Evolutionary conservation across 805 yeast genomes (phyloP).

Genomic region (Debaryomyces maramus): DNA sequence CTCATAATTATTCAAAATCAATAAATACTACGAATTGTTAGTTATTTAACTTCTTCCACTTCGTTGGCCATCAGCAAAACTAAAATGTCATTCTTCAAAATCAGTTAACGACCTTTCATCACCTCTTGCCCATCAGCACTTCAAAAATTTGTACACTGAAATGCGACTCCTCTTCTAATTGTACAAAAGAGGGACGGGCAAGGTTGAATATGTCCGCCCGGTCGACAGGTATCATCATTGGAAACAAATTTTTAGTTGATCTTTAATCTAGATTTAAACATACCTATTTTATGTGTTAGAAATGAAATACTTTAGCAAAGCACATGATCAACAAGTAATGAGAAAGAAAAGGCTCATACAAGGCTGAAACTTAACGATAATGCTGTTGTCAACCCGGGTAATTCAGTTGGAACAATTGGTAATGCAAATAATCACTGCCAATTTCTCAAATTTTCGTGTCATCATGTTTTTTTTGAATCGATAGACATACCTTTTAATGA

Average conservation of each 20-base stretch:
- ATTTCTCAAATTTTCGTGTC: not conserved
- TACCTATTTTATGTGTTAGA: slow-evolving; percentile 17
- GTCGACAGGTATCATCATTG: slow-evolving; percentile 47
- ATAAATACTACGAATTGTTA: slow-evolving; percentile 17
- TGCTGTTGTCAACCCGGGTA: slow-evolving; percentile 50
- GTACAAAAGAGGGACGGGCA: slow-evolving; percentile 42
- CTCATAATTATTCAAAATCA: slow-evolving; percentile 17
- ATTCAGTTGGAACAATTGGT: slow-evolving; percentile 57
- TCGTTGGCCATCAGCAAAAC: too few species aligned
- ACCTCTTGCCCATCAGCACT: slow-evolving; percentile 39
- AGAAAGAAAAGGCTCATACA: slow-evolving; percentile 42
- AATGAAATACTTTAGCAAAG: not conserved
- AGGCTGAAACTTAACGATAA: slow-evolving; percentile 55
- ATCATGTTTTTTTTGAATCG: not conserved
- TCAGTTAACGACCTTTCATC: slow-evolving; percentile 50
- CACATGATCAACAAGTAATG: not conserved
- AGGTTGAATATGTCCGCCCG: slow-evolving; percentile 51
- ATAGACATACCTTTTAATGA: slow-evolving; percentile 26
- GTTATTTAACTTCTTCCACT: slow-evolving; percentile 10
- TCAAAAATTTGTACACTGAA: slow-evolving; percentile 48
- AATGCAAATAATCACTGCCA: slow-evolving; percentile 50
- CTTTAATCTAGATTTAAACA: slow-evolving; percentile 1
- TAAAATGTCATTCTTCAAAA: slow-evolving; percentile 2
- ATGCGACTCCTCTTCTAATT: slow-evolving; percentile 43
- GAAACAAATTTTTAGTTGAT: slow-evolving; percentile 10